A percentile compares a stretch with the other conserved stretches of the same genome.
Conservation (phyloP, 495 filamentous ascomycete genomes). For the Aspergillus nidulans region DNA sequence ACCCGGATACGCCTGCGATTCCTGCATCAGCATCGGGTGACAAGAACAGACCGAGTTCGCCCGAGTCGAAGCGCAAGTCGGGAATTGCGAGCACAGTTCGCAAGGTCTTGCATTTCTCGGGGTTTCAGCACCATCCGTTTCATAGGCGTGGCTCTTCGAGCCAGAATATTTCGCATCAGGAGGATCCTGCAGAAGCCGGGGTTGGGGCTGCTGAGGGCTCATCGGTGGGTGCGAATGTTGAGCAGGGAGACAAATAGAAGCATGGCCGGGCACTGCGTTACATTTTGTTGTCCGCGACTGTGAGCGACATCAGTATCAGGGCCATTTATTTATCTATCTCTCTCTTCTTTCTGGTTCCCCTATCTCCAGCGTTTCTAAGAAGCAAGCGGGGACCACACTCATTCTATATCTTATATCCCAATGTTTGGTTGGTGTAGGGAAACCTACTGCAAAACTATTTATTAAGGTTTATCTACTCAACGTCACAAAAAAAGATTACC, state of each 20-base stretch:
- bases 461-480: too few species aligned
- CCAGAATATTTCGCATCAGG: conserved; percentile 17
- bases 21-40: conserved; percentile 10
- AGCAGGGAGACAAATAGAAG: neutral
- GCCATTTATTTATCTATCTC: too few species aligned
- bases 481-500: too few species aligned
- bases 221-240: neutral
- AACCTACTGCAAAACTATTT: too few species aligned
- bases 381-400: too few species aligned
- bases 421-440: too few species aligned
- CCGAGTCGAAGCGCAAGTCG: conserved; percentile 29
- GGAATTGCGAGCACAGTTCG: conserved; percentile 42
- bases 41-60: conserved; percentile 9
- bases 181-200: neutral
- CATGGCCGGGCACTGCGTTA: too few species aligned
- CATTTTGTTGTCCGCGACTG: too few species aligned
- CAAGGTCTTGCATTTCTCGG: conserved; percentile 40
- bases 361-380: too few species aligned
- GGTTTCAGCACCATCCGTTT: conserved; percentile 35
- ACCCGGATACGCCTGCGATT: conserved; percentile 10
- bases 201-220: neutral
- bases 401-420: too few species aligned
- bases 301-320: too few species aligned
- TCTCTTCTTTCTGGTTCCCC: too few species aligned
- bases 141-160: conserved; percentile 37